Evolutionary conservation across 2,329 filamentous ascomycete species (phyloP).

Genomic region (Didymella pomorum): DNA sequence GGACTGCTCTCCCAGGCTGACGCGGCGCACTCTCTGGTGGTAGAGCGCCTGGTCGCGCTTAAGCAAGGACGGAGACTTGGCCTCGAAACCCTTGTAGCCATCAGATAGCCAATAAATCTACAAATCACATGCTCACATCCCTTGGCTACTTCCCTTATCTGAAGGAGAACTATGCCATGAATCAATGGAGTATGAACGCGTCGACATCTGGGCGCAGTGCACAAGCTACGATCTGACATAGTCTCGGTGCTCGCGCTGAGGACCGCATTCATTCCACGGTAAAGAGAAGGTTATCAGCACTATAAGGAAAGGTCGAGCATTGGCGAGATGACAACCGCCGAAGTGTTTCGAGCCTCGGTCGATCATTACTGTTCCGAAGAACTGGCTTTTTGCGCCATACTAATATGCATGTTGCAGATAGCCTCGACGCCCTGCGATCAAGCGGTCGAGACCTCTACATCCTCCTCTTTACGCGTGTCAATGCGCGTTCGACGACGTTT

Average conservation of each 20-base stretch:
- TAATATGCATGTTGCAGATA: not conserved
- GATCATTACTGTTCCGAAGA: not conserved
- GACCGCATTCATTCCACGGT: not conserved
- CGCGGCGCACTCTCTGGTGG: too few species aligned
- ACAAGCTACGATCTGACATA: constrained; percentile 1
- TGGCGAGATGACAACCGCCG: not conserved
- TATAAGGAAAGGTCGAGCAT: too few species aligned
- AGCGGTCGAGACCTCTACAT: constrained; percentile 32
- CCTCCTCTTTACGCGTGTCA: constrained; percentile 47
- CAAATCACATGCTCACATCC: too few species aligned
- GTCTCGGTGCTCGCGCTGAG: not conserved
- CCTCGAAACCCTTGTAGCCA: too few species aligned
- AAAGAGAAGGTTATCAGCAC: too few species aligned
- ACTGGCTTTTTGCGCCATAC: not conserved
- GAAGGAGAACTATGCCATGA: too few species aligned
- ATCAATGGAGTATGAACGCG: too few species aligned
- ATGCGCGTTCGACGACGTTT: constrained; percentile 47
- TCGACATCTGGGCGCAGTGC: not conserved
- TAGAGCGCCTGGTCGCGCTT: too few species aligned
- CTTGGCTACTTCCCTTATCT: too few species aligned
- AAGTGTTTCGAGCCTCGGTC: not conserved
- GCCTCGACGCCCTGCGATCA: not conserved
- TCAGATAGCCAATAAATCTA: too few species aligned
- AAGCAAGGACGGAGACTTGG: too few species aligned
- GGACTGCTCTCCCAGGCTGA: too few species aligned